Evolutionary conservation across 768 basidiomycete genomes (phyloP), one percentile per base, ranked within the genome.

Genomic region (Phylloporus sp.): DNA sequence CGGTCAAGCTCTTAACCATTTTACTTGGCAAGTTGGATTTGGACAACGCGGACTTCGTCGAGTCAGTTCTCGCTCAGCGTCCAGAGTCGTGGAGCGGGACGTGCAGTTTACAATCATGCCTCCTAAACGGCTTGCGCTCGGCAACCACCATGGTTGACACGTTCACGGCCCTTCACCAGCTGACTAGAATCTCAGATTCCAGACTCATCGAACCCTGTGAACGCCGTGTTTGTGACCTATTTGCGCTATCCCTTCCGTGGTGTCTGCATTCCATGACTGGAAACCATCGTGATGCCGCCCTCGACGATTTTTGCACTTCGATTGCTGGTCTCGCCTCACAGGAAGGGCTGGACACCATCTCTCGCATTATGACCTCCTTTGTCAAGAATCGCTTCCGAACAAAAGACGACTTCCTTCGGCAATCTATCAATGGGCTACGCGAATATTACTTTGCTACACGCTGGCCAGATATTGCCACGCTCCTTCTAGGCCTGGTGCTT

Each of bases 341-440:
- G 43, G 87, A 91, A 57, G 84, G 82, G 24, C 79, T 84, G 26
- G 77, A 80, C n/a, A 88, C 86, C 60, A 89, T 97, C 59, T 78
- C 82, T 47, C 85, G 89, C 43, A 88, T 97, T 62, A 89, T 95
- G 86, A 85, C 77, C 5, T 93, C 91, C 4, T 95, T 95, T 59
- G 82, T 88, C 49, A 91, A 91, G 68, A 76, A 78, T 20, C 86
- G 89, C 45, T 97, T 97, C 76, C 78, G 94, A 43, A 92, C 92
- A 2, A 86, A 86, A 61, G 94, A 97, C 47, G 94, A 97, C 70
- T 95, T 95, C 72, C 78, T 95, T 52, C 84, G 91, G 5, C 92
- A 97, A 64, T 92, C 91, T 0, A 85, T 92, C 20, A 76, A 82
- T 2, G 86, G 88, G 59, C 77, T 97, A 32, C 83, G 92, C 20